Evolutionary conservation across 2,329 filamentous ascomycete genomes (phyloP).

Genomic region (Hypoxylon sp.): DNA sequence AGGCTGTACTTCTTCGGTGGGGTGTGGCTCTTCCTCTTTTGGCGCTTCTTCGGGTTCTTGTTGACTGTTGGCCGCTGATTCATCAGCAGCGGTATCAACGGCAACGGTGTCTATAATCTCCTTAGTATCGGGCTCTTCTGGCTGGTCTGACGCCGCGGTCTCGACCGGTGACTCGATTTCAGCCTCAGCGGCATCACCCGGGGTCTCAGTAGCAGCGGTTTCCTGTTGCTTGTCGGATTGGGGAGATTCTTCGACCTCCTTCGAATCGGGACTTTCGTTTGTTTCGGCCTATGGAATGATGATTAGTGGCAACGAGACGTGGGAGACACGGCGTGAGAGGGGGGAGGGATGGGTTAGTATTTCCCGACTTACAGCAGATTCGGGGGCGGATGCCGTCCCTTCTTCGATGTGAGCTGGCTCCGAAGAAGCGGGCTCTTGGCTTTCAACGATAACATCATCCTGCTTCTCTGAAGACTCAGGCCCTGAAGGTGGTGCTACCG

Average conservation of each 20-base stretch:
- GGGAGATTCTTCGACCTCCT: slow-evolving; percentile 5
- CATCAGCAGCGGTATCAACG: background rate
- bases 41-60: slow-evolving; percentile 7
- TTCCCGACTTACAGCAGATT: slow-evolving; percentile 7
- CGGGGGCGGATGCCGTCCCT: background rate
- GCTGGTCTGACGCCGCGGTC: background rate
- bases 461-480: slow-evolving; percentile 2
- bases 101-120: slow-evolving; percentile 13
- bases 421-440: slow-evolving; percentile 22
- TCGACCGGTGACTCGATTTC: slow-evolving; percentile 1
- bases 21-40: slow-evolving; percentile 5
- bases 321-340: no score
- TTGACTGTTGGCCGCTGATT: background rate
- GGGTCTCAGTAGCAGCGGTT: background rate
- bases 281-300: slow-evolving; percentile 4
- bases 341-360: background rate
- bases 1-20: background rate
- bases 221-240: slow-evolving; percentile 10
- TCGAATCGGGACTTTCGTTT: slow-evolving; percentile 4
- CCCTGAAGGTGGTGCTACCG: background rate
- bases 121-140: slow-evolving; percentile 26
- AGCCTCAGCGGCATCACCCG: background rate
- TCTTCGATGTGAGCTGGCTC: slow-evolving; percentile 2
- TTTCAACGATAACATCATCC: slow-evolving; percentile 7
- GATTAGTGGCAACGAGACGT: slow-evolving; percentile 4